A percentile compares a stretch with the other conserved stretches of the same genome.
Evolutionary conservation across 78 protist genomes (phyloP).

Genomic region (Speleostelium caveatum): DNA sequence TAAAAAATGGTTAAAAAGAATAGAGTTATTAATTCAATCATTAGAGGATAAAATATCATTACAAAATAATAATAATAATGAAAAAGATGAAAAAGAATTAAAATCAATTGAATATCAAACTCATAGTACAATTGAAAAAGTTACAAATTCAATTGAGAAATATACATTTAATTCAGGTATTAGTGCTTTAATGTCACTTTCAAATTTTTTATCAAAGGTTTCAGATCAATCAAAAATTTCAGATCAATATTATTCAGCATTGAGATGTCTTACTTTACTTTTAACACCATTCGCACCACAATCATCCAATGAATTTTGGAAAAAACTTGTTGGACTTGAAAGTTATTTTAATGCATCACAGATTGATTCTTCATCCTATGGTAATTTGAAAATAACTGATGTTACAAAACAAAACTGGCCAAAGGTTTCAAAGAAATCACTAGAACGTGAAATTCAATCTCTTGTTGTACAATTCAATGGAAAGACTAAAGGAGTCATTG

Average conservation of each 20-base stretch:
- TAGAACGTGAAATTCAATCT: background rate
- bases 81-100: background rate
- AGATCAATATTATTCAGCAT: background rate
- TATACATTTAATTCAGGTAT: slow-evolving; percentile 83
- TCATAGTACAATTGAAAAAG: slow-evolving; percentile 14
- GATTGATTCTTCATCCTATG: background rate
- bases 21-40: slow-evolving; percentile 19
- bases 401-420: slow-evolving; percentile 46
- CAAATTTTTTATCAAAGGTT: slow-evolving; percentile 34
- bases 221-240: background rate
- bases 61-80: background rate
- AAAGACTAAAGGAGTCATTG: slow-evolving; percentile 33
- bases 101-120: slow-evolving; percentile 6
- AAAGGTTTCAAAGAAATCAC: background rate
- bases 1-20: slow-evolving; percentile 72
- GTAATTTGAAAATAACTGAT: background rate
- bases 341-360: background rate
- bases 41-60: background rate
- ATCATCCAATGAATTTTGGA: slow-evolving; percentile 70
- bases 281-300: slow-evolving; percentile 86
- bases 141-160: slow-evolving; percentile 25
- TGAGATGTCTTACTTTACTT: slow-evolving; percentile 6
- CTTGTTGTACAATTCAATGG: slow-evolving; percentile 63
- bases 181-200: slow-evolving; percentile 72
- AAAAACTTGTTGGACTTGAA: background rate